A percentile compares a stretch with the other conserved stretches of the same genome.
phyloP scores from a whole-genome alignment of 345 rosid genomes.

The Pseudoturritis turrita region DNA sequence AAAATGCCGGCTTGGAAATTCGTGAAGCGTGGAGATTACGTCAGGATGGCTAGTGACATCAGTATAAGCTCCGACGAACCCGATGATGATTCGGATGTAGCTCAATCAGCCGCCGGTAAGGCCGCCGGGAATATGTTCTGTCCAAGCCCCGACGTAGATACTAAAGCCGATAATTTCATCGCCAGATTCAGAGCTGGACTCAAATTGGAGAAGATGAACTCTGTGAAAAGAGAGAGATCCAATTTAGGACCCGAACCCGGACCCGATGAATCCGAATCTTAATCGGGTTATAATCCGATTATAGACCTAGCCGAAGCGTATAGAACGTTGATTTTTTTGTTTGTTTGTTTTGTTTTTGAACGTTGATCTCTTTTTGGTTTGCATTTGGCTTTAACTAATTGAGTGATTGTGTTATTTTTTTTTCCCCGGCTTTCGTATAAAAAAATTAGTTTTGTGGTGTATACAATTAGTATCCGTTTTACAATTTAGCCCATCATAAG shows the following conservation, averaged over 20 bases:
- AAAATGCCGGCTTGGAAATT: slow-evolving; percentile 59
- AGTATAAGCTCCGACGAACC: slow-evolving; percentile 58
- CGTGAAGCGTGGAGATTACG: slow-evolving; percentile 57
- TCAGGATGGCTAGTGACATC: slow-evolving; percentile 55
- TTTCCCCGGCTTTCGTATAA: too few relatives aligned
- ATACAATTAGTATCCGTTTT: too few relatives aligned
- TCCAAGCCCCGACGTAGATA: slow-evolving; percentile 87
- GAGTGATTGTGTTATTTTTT: background rate
- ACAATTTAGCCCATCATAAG: too few relatives aligned
- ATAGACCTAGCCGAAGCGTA: background rate
- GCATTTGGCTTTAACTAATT: background rate
- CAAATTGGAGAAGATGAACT: slow-evolving; percentile 66
- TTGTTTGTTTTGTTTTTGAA: background rate
- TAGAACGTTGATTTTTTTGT: background rate
- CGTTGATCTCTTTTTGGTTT: background rate
- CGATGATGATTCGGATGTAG: slow-evolving; percentile 34
- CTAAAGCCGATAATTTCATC: slow-evolving; percentile 81
- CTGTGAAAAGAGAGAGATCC: slow-evolving; percentile 48
- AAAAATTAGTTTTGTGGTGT: too few relatives aligned
- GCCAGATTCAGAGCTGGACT: slow-evolving; percentile 77
- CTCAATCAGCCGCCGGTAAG: background rate
- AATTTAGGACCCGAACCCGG: slow-evolving; percentile 55
- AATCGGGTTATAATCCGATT: background rate
- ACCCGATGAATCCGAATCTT: slow-evolving; percentile 3
- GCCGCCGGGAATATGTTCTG: slow-evolving; percentile 38